A percentile compares a stretch with the other conserved stretches of the same genome.
These are phyloP conservation scores for Lentinula sp. DNA, from an alignment of 768 basidiomycete species.

Conservation along the genomic window DNA sequence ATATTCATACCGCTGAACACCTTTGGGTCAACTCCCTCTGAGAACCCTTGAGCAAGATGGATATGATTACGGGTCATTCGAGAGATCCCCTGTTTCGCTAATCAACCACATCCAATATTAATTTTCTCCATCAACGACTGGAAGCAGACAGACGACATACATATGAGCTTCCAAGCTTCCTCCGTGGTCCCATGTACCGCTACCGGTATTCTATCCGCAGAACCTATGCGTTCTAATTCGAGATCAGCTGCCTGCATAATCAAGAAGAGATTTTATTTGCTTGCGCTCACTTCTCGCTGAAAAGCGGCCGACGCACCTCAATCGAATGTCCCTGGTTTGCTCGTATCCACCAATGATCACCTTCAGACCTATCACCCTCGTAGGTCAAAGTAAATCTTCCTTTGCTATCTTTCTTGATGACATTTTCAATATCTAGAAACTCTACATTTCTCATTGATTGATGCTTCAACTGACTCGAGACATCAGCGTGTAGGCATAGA, in stretches of 20 bases:
- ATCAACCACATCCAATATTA: constrained; percentile 33
- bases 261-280: not conserved
- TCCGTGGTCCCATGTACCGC: constrained; percentile 60
- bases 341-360: constrained; percentile 52
- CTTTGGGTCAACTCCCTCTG: constrained; percentile 37
- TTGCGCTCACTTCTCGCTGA: not conserved
- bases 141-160: constrained; percentile 24
- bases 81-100: constrained; percentile 52
- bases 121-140: not conserved
- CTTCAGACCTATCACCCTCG: constrained; percentile 29
- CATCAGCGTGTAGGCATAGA: not conserved
- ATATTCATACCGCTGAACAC: constrained; percentile 31
- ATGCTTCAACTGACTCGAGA: constrained; percentile 43
- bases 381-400: constrained; percentile 34
- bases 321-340: constrained; percentile 69
- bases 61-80: constrained; percentile 70
- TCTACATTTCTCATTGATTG: constrained; percentile 48
- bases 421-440: constrained; percentile 33
- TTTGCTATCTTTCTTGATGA: constrained; percentile 50
- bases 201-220: constrained; percentile 42
- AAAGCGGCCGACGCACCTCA: constrained; percentile 27
- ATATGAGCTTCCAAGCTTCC: constrained; percentile 48
- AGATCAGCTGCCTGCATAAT: constrained; percentile 12
- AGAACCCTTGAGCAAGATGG: constrained; percentile 59
- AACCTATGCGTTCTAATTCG: constrained; percentile 32